A percentile compares a stretch with the other conserved stretches of the same genome.
These are phyloP conservation scores for Corynascus novoguineensis DNA, from an alignment of 495 filamentous ascomycete species.

Conservation along the genomic window DNA sequence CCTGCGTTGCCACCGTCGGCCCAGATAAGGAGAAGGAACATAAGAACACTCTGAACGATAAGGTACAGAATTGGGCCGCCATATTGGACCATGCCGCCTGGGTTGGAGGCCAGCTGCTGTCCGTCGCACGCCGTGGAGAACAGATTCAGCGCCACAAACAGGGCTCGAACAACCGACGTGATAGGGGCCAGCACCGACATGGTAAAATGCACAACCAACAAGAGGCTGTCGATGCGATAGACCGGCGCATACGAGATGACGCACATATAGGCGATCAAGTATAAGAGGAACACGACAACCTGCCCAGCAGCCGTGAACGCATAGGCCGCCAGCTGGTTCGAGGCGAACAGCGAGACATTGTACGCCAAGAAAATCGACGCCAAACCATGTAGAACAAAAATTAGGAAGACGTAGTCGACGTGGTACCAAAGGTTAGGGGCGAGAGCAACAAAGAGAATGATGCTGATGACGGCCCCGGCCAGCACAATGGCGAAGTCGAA, in stretches of 20 bases:
- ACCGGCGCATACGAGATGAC: conserved; percentile 63
- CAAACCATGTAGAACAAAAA: conserved; percentile 71
- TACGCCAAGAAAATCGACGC: conserved; percentile 66
- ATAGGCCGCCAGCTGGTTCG: conserved; percentile 39
- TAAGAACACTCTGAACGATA: conserved; percentile 57
- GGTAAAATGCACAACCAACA: conserved; percentile 61
- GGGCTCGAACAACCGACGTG: conserved; percentile 58
- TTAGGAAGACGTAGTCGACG: conserved; percentile 67
- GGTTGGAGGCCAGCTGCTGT: conserved; percentile 55
- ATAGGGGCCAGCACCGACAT: conserved; percentile 64
- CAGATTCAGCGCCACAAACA: conserved; percentile 71
- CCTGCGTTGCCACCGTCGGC: conserved; percentile 60
- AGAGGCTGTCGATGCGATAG: conserved; percentile 50
- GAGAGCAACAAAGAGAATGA: conserved; percentile 51
- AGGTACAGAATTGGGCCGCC: conserved; percentile 77
- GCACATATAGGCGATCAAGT: conserved; percentile 66
- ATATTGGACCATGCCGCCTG: conserved; percentile 64
- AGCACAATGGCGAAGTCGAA: conserved; percentile 73
- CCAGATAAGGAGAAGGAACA: conserved; percentile 65
- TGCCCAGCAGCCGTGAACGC: conserved; percentile 66
- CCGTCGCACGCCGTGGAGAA: conserved; percentile 68
- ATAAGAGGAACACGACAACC: conserved; percentile 66
- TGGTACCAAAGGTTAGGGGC: conserved; percentile 61
- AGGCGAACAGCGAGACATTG: conserved; percentile 59
- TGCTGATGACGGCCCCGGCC: conserved; percentile 56